Evolutionary conservation across 192 early-diverging fungal species (phyloP), one percentile per base, ranked within the genome.

Genomic region (Funneliformis mosseae): DNA sequence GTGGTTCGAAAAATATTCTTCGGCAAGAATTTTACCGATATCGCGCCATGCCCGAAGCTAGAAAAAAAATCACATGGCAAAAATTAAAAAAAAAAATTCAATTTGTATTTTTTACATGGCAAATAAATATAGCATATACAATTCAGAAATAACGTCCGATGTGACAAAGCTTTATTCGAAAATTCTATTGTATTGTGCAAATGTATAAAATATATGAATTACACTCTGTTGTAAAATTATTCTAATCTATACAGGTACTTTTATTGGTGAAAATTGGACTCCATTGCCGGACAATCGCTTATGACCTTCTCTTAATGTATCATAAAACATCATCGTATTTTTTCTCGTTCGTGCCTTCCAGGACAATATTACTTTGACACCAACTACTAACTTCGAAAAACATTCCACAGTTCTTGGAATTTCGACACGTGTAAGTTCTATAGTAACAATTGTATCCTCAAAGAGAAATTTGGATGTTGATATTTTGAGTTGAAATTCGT

Each of bases 401-500:
- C 72, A 3, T 33, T 74, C 71, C 14, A 74, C 27, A 33, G 46
- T 55, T 55, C 72, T 74, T 38, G 72, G 72, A 50, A 74, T 74
- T 33, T 74, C 25, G 11, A 74, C 14, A 74, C 16, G 46, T 55
- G 23, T 11, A 50, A 74, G 28, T 16, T 48, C 72, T 10, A 74
- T 74, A 27, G 46, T 28, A 21, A 74, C 28, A 55, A 74, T 25
- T 27, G 72, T 74, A 74, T 74, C 28, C 16, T 74, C 72, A 25
- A 74, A 74, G 42, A 74, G 48, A 55, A 50, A 74, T 74, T 74
- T 74, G n/a, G 72, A 74, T 74, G 72, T 21, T 33, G 46, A 74
- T 28, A 74, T 55, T 74, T 74, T 74, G 72, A 74, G 72, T 12
- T 48, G 46, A 74, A 74, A 74, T 74, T 55, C 46, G 7, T 74